These are phyloP conservation scores for Fraxinus latifolia DNA, from an alignment of 305 asterid species.

Conservation along the genomic window DNA sequence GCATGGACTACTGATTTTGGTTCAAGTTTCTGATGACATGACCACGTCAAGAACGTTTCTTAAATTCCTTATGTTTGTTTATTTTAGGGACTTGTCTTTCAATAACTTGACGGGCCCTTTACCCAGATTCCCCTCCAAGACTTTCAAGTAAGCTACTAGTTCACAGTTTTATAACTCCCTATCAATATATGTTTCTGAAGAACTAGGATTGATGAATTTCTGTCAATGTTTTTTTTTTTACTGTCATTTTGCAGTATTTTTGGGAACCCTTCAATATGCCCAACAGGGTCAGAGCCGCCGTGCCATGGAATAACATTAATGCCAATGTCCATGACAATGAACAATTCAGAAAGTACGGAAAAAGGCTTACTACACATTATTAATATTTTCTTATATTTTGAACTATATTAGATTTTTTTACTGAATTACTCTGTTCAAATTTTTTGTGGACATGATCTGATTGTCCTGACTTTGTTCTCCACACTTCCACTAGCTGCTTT, in stretches of 20 bases:
- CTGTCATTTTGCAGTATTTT: conserved; percentile 30
- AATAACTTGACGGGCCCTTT: conserved; percentile 48
- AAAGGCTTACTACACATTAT: background rate
- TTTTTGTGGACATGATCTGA: conserved; percentile 1
- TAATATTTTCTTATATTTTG: background rate
- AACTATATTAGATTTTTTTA: background rate
- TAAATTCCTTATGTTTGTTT: conserved; percentile 1
- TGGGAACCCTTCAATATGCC: conserved; percentile 47
- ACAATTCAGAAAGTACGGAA: conserved; percentile 33
- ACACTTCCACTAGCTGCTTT: conserved; percentile 23
- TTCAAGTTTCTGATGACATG: background rate
- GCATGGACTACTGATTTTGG: background rate
- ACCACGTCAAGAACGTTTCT: background rate
- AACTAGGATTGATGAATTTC: background rate
- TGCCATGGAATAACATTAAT: conserved; percentile 36
- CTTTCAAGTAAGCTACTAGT: conserved; percentile 34
- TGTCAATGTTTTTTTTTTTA: background rate
- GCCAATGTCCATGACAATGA: conserved; percentile 51
- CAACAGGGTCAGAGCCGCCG: conserved; percentile 33
- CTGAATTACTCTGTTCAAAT: background rate
- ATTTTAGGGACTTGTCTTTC: conserved; percentile 44
- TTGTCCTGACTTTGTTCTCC: background rate
- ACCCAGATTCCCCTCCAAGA: conserved; percentile 39
- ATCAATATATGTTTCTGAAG: background rate
- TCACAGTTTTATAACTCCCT: background rate